These are phyloP conservation scores for Paraphoma sp. DNA, from an alignment of 2,329 filamentous ascomycete genomes.

Conservation along the genomic window DNA sequence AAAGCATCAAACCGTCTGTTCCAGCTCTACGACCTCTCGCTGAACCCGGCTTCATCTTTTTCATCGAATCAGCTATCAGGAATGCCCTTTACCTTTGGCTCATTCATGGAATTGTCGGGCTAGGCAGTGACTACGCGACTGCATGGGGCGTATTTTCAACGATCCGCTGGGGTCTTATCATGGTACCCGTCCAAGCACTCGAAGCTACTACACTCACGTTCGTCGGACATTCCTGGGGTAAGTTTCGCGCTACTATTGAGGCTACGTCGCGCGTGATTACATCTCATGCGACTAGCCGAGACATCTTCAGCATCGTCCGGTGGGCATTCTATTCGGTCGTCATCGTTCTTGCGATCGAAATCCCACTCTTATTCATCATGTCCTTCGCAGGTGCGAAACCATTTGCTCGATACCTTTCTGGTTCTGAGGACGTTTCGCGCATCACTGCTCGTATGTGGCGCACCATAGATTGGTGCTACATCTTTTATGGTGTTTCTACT, in stretches of 20 bases:
- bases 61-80: constrained; percentile 69
- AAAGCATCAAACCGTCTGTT: constrained; percentile 36
- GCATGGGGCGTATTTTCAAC: constrained; percentile 78
- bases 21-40: constrained; percentile 58
- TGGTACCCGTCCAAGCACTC: constrained; percentile 73
- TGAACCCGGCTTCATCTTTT: constrained; percentile 65
- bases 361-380: constrained; percentile 68
- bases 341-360: constrained; percentile 65
- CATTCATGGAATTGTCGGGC: constrained; percentile 66
- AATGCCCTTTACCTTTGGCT: constrained; percentile 77
- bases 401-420: constrained; percentile 69
- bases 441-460: constrained; percentile 72
- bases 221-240: constrained; percentile 71
- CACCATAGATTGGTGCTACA: constrained; percentile 65
- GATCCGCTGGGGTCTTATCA: constrained; percentile 75
- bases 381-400: constrained; percentile 64
- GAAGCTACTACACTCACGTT: constrained; percentile 71
- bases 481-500: constrained; percentile 71
- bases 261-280: constrained; percentile 1
- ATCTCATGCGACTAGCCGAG: constrained; percentile 27
- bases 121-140: constrained; percentile 71
- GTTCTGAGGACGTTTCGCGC: constrained; percentile 61
- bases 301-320: constrained; percentile 51
- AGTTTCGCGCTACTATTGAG: constrained; percentile 46
- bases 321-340: constrained; percentile 62